phyloP scores from a whole-genome alignment of 352 stramenopile species.

The Thraustotheca clavata region DNA sequence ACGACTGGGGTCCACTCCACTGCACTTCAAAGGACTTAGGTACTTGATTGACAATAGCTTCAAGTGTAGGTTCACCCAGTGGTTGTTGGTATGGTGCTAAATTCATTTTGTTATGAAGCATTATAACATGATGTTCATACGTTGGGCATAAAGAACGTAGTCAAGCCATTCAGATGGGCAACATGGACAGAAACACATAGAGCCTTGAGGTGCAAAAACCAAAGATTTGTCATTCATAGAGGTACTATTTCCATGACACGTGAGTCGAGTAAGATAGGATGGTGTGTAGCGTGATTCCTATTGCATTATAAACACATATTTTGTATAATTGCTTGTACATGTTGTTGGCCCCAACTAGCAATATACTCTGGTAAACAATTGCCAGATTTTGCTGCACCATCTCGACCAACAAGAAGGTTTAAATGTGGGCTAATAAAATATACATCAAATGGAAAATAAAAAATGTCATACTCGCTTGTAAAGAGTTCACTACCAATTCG shows the following conservation, averaged over 20 bases:
- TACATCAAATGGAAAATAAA: neutral
- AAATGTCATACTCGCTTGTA: conserved; percentile 58
- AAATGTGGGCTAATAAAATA: conserved; percentile 43
- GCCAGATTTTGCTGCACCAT: conserved; percentile 64
- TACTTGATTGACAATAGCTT: conserved; percentile 50
- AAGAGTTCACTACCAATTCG: conserved; percentile 50
- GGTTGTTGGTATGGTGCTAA: conserved; percentile 67
- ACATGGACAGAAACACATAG: conserved; percentile 71
- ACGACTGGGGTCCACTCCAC: conserved; percentile 39
- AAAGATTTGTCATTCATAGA: neutral
- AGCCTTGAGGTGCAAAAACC: conserved; percentile 21
- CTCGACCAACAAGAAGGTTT: conserved; percentile 70
- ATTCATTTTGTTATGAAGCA: neutral
- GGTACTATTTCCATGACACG: neutral
- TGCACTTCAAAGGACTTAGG: conserved; percentile 39
- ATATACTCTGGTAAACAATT: conserved; percentile 61
- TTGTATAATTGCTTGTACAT: conserved; percentile 36
- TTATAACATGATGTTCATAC: conserved; percentile 22
- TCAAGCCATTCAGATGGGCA: conserved; percentile 77
- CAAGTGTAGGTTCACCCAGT: conserved; percentile 35
- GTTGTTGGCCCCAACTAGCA: conserved; percentile 57
- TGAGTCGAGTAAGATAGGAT: neutral
- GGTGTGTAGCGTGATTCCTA: too few relatives aligned
- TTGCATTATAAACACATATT: too few relatives aligned
- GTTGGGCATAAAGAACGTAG: conserved; percentile 69